Conservation (phyloP, 1,284 basidiomycete genomes). For the Wallemia hederae region DNA sequence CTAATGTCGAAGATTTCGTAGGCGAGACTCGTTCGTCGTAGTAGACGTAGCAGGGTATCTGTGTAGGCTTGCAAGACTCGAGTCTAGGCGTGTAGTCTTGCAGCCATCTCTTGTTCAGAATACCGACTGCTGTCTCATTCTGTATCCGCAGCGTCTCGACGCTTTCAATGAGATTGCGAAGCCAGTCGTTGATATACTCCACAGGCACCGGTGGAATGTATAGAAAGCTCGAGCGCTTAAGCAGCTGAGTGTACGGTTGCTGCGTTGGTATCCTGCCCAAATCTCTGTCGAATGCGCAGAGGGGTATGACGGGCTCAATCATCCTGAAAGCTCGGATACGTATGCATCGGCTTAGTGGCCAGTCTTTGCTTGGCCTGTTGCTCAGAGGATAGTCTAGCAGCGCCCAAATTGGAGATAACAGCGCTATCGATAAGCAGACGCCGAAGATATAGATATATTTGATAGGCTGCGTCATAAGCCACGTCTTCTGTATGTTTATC, state of each 20-base stretch:
- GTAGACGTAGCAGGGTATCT: not conserved
- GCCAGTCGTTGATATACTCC: not conserved
- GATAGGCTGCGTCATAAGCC: not conserved
- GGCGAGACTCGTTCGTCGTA: not conserved
- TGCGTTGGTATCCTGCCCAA: not conserved
- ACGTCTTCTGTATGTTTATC: not conserved
- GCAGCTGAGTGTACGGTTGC: not conserved
- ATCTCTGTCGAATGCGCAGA: not conserved
- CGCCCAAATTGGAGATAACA: not conserved
- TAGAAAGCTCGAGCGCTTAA: not conserved
- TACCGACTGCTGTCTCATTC: not conserved
- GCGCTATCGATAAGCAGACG: not conserved
- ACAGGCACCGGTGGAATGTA: not conserved
- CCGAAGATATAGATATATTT: not conserved
- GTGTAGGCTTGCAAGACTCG: not conserved
- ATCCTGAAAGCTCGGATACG: not conserved
- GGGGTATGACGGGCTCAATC: not conserved
- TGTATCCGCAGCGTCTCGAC: not conserved
- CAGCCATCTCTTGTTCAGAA: not conserved
- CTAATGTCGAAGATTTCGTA: not conserved
- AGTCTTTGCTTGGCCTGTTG: not conserved
- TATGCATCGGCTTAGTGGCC: not conserved
- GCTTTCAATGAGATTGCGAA: not conserved
- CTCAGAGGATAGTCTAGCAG: not conserved
- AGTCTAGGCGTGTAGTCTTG: not conserved